Conservation (phyloP, 106 monocot species). For the Cymbidium sinense region DNA sequence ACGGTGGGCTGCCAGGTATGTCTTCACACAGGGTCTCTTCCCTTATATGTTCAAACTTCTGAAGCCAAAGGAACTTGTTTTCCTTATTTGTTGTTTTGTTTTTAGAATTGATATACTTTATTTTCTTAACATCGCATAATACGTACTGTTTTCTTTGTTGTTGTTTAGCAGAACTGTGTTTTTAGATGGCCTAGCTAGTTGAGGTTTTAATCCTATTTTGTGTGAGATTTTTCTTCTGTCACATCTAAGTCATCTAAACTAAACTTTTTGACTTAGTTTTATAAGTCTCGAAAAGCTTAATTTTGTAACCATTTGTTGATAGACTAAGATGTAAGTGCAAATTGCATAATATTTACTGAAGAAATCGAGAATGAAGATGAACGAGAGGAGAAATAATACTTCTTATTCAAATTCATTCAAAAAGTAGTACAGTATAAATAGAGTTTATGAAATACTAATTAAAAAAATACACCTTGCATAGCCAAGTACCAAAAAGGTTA, state of each 20-base stretch:
- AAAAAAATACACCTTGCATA: too few species aligned
- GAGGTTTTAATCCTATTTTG: too few species aligned
- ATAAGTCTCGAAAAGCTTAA: not conserved
- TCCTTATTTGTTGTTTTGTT: not conserved
- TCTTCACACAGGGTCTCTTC: not conserved
- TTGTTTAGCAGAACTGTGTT: not conserved
- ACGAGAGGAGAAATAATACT: too few species aligned
- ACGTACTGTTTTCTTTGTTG: not conserved
- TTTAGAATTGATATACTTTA: not conserved
- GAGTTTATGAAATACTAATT: too few species aligned
- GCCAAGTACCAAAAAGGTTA: too few species aligned
- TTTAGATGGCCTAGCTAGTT: not conserved
- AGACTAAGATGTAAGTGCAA: not conserved
- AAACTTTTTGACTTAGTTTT: not conserved
- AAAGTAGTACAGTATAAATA: too few species aligned
- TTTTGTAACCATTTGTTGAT: not conserved
- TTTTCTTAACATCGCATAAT: not conserved
- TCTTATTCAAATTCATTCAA: too few species aligned
- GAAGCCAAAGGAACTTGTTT: not conserved
- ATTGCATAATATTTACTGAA: not conserved
- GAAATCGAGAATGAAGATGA: too few species aligned
- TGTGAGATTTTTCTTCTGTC: not conserved
- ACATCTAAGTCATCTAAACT: not conserved
- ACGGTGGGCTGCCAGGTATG: slow-evolving; percentile 15
- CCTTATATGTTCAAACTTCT: not conserved